Evolutionary conservation across 345 rosid species (phyloP), one percentile per base, ranked within the genome.

Genomic region (Eucalyptus sp.): DNA sequence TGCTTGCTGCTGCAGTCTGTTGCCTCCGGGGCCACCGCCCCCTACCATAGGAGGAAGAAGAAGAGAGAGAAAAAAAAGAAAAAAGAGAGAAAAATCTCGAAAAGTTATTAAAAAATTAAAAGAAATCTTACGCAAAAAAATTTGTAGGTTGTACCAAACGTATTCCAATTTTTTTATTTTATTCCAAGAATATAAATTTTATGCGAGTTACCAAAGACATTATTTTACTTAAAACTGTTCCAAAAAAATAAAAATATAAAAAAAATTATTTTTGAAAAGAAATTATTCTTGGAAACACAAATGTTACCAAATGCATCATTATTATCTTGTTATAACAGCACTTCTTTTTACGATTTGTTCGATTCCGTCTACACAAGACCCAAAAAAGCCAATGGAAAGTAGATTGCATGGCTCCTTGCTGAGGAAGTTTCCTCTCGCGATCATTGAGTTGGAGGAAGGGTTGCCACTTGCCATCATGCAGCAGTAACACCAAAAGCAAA

Each of bases 171-270:
- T 50, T 48, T 3, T 6, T 16, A 1, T 16, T 0, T 6, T 7
- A 18, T 52, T 52, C 0, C 0, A 0, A 0, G 2, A 18, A 52
- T 18, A 20, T 0, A 52, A 52, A 7, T 52, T 7, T 52, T 52
- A 52, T 52, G 0, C 0, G 0, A n/a, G 0, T 52, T 52, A 7
- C 0, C 2, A 52, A 37, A 18, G 8, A 44, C 0, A 0, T 52
- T 52, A 1, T 52, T 52, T 18, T 52, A 52, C 0, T 52, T 0
- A 1, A 0, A 52, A 18, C 4, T 7, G 0, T 52, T 52, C 0
- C 1, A 52, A 0, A 0, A 0, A 0, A 52, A 18, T 52, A 1
- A 3, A 52, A 18, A 18, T 3, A 52, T 0, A 52, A 52, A 52
- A 52, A 52, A 0, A 52, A 52, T 1, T 18, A 52, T 18, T 52